These are phyloP conservation scores for Parietaria judaica DNA, from an alignment of 306 rosid species.

Conservation along the genomic window DNA sequence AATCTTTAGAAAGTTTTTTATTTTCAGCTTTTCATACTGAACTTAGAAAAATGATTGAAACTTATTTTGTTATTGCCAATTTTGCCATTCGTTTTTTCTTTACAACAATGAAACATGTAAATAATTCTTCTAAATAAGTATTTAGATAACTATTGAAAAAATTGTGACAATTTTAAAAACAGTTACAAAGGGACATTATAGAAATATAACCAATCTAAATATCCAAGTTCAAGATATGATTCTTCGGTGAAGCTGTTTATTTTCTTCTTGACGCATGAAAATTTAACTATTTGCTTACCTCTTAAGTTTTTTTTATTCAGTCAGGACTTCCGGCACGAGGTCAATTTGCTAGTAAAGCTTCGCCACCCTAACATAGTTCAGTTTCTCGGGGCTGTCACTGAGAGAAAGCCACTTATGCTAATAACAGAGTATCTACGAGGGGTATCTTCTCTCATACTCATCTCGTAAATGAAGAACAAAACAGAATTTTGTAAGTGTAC, in stretches of 20 bases:
- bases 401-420: slow-evolving; percentile 89
- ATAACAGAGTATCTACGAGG: slow-evolving; percentile 93
- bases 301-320: slow-evolving; percentile 29
- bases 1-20: no score
- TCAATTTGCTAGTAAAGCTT: slow-evolving; percentile 91
- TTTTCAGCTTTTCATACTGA: no score
- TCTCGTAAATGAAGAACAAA: slow-evolving; percentile 10
- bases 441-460: slow-evolving; percentile 37
- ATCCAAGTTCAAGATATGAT: not conserved
- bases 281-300: slow-evolving; percentile 3
- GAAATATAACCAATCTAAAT: not conserved
- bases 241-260: not conserved
- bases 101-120: no score
- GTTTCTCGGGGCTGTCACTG: slow-evolving; percentile 99
- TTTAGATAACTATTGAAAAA: no score
- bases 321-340: slow-evolving; percentile 97
- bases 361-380: slow-evolving; percentile 98
- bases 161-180: not conserved
- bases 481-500: slow-evolving; percentile 6
- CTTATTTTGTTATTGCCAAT: no score
- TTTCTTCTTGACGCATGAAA: not conserved
- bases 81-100: no score
- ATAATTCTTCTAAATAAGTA: no score
- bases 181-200: not conserved
- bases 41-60: no score